These are phyloP conservation scores for Macadamia integrifolia DNA, from an alignment of 164 flowering plant genomes.

Conservation along the genomic window DNA sequence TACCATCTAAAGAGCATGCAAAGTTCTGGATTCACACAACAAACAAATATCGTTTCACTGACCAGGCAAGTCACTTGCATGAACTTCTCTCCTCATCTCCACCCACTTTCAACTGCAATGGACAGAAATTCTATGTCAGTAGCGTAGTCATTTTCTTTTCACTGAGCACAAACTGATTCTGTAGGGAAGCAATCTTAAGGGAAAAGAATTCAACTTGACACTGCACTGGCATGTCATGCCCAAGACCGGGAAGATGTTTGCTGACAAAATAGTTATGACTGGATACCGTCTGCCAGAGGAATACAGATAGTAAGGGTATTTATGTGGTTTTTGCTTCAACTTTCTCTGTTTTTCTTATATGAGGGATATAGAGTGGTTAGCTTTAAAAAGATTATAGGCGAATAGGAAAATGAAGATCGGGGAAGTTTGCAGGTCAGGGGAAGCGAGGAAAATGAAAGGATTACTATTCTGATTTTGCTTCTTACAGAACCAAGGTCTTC, in stretches of 20 bases:
- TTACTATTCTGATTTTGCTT: too few species aligned
- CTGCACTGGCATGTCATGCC: conserved; percentile 99
- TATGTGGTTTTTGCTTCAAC: not conserved
- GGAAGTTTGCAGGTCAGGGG: not conserved
- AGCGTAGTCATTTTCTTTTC: too few species aligned
- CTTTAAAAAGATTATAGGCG: not conserved
- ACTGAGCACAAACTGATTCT: not conserved
- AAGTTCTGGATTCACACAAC: conserved; percentile 61
- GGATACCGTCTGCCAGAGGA: conserved; percentile 70
- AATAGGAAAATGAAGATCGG: not conserved
- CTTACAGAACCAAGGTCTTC: too few species aligned
- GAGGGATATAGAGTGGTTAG: not conserved
- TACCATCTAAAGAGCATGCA: conserved; percentile 78
- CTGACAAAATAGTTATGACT: conserved; percentile 71
- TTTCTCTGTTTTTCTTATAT: not conserved
- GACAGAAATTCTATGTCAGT: too few species aligned
- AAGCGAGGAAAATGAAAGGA: not conserved
- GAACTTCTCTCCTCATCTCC: not conserved
- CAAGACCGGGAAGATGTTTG: conserved; percentile 93
- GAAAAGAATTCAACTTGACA: conserved; percentile 74
- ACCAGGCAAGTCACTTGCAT: conserved; percentile 44
- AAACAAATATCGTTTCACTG: conserved; percentile 78
- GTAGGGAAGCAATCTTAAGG: conserved; percentile 78
- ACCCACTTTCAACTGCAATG: not conserved
- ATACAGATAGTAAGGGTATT: conserved; percentile 44